phyloP scores from a whole-genome alignment of 2,329 filamentous ascomycete species.

The Xylariales sp. region DNA sequence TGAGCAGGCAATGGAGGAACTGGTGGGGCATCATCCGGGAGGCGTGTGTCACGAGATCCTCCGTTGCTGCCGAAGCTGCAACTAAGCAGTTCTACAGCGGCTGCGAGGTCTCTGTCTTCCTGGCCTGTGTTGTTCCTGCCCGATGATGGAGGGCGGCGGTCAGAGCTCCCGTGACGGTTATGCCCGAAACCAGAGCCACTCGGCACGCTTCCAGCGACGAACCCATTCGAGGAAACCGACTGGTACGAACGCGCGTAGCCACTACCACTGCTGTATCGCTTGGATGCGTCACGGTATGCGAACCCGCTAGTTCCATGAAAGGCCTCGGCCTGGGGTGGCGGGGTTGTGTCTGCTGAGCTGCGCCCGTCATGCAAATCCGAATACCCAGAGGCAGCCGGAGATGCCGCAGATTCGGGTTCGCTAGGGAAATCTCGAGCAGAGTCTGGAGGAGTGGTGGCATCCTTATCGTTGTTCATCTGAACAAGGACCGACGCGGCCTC shows the following conservation, averaged over 20 bases:
- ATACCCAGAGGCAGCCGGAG: conserved; percentile 74
- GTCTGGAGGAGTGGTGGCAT: conserved; percentile 57
- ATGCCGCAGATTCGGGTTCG: conserved; percentile 70
- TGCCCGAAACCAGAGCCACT: conserved; percentile 47
- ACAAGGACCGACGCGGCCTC: conserved; percentile 96
- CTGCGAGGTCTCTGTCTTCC: conserved; percentile 82
- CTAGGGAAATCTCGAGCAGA: conserved; percentile 66
- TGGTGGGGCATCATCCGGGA: conserved; percentile 73
- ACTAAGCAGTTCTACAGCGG: conserved; percentile 83
- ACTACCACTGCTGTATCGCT: conserved; percentile 54
- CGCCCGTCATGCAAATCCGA: conserved; percentile 72
- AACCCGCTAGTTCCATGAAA: conserved; percentile 46
- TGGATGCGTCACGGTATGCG: conserved; percentile 44
- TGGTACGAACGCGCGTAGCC: conserved; percentile 76
- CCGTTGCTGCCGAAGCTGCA: conserved; percentile 81
- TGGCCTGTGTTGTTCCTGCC: conserved; percentile 71
- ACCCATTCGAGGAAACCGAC: conserved; percentile 56
- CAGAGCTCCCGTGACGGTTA: conserved; percentile 69
- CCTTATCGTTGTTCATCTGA: conserved; percentile 66
- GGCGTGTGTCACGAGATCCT: conserved; percentile 58
- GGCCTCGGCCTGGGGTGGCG: conserved; percentile 71
- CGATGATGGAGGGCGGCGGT: conserved; percentile 73
- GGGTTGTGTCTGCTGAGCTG: conserved; percentile 90
- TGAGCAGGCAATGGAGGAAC: conserved; percentile 82
- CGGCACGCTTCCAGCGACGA: conserved; percentile 47